Base-by-base conservation (phyloP, 306 rosid species). In the Quillaja saponaria region DNA sequence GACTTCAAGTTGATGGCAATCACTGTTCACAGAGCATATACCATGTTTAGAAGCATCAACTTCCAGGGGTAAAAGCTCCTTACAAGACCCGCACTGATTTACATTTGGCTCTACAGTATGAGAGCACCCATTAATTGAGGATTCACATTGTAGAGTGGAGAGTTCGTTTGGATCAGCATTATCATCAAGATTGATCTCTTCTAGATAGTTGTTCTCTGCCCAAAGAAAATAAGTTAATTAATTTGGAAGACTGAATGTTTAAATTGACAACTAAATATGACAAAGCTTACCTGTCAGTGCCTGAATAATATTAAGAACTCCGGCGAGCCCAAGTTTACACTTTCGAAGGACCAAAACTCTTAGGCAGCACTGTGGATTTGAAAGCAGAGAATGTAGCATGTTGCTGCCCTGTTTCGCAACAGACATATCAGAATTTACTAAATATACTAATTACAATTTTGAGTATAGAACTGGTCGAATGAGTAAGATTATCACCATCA, bases 291-390 rank as follows among this genome's bases (percentile, higher is more conserved):
- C 98, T 67, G 84, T 67, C 51, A 88, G 68, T 38, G 94, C 84
- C 78, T 92, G 81, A 60, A 86, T 65, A 41, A 92, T 74, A 61
- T 51, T 87, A 51, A 84, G 84, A 66, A 88, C 67, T 71, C 95
- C 96, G 45, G 71, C 79, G 47, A 74, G 78, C 63, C 94, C 90
- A 57, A 88, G 87, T 77, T 76, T 87, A 67, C 98, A 92, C 70
- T 84, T 86, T 67, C 72, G 68, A 55, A 92, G 90, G 55, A 74
- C 73, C 94, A 92, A 72, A 72, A 81, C 80, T 80, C 73, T 88
- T 21, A 88, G 70, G 78, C 85, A 71, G 78, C 96, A 92, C 45
- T 72, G 80, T 45, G 89, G 78, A 74, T 80, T 87, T 60, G 42
- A 48, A 53, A 92, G 86, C 74, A 89, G 78, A 33, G 87, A 79